These are phyloP conservation scores for Nidula microcarpa DNA, from an alignment of 768 basidiomycete species.

Conservation along the genomic window DNA sequence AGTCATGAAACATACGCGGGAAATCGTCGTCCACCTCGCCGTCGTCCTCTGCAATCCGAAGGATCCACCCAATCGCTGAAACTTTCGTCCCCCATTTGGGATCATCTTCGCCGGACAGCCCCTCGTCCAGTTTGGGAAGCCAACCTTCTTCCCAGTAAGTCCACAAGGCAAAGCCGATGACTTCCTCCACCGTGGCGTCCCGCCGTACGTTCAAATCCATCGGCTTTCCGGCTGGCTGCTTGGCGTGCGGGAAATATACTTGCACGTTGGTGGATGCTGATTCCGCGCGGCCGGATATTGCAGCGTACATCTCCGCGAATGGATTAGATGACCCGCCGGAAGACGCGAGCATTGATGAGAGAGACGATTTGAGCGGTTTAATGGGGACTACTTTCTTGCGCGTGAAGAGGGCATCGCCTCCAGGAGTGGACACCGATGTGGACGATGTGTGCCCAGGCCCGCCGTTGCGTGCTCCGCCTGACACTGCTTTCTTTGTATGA, in stretches of 20 bases:
- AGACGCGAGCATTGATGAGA: constrained; percentile 73
- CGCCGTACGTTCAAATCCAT: constrained; percentile 76
- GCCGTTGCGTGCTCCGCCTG: no score
- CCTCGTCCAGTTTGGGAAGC: constrained; percentile 74
- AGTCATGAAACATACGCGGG: constrained; percentile 64
- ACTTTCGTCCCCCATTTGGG: constrained; percentile 54
- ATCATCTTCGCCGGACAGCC: constrained; percentile 55
- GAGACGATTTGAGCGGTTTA: constrained; percentile 51
- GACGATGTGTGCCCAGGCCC: constrained; percentile 3
- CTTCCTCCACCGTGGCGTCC: constrained; percentile 93
- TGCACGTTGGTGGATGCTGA: constrained; percentile 60
- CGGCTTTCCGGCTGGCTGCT: constrained; percentile 52
- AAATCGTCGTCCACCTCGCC: constrained; percentile 99
- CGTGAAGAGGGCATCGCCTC: constrained; percentile 40
- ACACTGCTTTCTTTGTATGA: constrained; percentile 15
- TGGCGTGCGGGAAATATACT: constrained; percentile 84
- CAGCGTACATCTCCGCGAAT: constrained; percentile 82
- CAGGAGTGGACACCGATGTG: constrained; percentile 11
- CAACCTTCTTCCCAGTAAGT: constrained; percentile 91
- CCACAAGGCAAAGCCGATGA: constrained; percentile 90
- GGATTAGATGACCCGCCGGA: constrained; percentile 73
- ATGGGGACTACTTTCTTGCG: constrained; percentile 45
- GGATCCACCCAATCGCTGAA: constrained; percentile 84
- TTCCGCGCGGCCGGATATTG: constrained; percentile 76
- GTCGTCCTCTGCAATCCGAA: constrained; percentile 93